phyloP scores from a whole-genome alignment of 805 yeast species.

The Blastobotrys muscicola region DNA sequence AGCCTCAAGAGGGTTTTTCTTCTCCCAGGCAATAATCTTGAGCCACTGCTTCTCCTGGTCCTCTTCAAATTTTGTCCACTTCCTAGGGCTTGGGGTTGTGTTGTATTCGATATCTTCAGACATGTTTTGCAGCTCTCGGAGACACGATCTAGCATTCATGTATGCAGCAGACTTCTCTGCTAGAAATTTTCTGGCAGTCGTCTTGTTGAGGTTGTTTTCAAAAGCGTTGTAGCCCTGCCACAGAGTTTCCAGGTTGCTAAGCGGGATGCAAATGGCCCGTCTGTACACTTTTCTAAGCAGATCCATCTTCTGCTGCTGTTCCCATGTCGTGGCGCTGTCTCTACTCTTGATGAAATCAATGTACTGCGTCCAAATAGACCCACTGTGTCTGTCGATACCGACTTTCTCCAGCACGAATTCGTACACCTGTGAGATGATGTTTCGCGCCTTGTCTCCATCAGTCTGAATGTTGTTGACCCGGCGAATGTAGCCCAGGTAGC shows the following conservation, averaged over 20 bases:
- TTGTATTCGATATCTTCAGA: slow-evolving; percentile 38
- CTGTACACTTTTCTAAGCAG: slow-evolving; percentile 64
- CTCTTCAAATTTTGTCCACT: slow-evolving; percentile 20
- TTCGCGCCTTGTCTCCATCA: slow-evolving; percentile 74
- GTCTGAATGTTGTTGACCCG: slow-evolving; percentile 52
- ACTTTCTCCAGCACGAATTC: slow-evolving; percentile 72
- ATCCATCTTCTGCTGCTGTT: slow-evolving; percentile 72
- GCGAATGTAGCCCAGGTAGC: slow-evolving; percentile 72
- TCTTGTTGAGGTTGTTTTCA: slow-evolving; percentile 66
- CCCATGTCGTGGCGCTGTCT: slow-evolving; percentile 58
- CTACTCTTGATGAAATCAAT: slow-evolving; percentile 62
- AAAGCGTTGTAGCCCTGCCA: slow-evolving; percentile 79
- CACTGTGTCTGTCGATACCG: slow-evolving; percentile 67
- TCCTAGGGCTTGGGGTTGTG: slow-evolving; percentile 24
- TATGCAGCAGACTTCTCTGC: slow-evolving; percentile 75
- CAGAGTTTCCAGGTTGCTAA: slow-evolving; percentile 58
- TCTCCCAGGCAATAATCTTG: slow-evolving; percentile 75
- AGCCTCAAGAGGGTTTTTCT: slow-evolving; percentile 54
- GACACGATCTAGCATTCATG: slow-evolving; percentile 76
- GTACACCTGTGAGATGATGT: slow-evolving; percentile 67
- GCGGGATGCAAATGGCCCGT: slow-evolving; percentile 64
- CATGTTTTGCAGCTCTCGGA: slow-evolving; percentile 56
- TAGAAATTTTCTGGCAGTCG: slow-evolving; percentile 76
- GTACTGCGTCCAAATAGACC: slow-evolving; percentile 72
- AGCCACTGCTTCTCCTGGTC: slow-evolving; percentile 51